These are phyloP conservation scores for Colletotrichum salicis DNA, from an alignment of 2,329 filamentous ascomycete species.

Conservation along the genomic window DNA sequence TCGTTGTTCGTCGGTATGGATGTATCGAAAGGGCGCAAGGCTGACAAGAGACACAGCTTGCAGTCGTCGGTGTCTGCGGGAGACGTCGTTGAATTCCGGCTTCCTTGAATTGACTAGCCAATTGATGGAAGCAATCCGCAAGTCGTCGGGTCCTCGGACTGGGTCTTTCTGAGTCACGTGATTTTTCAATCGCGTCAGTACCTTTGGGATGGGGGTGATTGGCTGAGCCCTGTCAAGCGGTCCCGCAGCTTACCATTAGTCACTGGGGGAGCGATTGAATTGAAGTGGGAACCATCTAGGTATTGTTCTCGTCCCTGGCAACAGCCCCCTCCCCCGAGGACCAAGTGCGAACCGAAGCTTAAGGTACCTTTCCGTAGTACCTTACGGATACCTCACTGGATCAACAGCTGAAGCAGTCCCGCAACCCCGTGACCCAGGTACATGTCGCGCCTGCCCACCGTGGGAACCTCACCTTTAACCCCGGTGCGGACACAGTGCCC, in stretches of 20 bases:
- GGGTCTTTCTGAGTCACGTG: neutral
- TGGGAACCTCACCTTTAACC: neutral
- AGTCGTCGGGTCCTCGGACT: neutral
- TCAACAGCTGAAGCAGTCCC: neutral
- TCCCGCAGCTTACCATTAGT: neutral
- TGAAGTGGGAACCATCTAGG: neutral
- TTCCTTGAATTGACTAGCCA: neutral
- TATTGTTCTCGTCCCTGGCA: neutral
- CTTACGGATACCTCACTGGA: neutral
- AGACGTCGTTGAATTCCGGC: neutral
- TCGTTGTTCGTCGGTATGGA: conserved; percentile 28
- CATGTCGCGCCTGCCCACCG: neutral
- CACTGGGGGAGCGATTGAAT: neutral
- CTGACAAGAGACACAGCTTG: conserved; percentile 6
- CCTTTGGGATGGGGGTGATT: neutral
- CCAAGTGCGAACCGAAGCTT: no score
- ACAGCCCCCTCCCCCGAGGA: no score
- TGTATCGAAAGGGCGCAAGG: neutral
- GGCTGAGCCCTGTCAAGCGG: neutral
- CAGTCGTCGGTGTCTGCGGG: neutral
- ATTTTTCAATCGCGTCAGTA: neutral
- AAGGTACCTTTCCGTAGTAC: neutral
- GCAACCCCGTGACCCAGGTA: neutral
- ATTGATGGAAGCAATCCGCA: neutral
- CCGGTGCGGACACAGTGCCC: no score